Evolutionary conservation across 2,329 filamentous ascomycete genomes (phyloP), one percentile per base, ranked within the genome.

Genomic region (Trichophyton schoenleinii): DNA sequence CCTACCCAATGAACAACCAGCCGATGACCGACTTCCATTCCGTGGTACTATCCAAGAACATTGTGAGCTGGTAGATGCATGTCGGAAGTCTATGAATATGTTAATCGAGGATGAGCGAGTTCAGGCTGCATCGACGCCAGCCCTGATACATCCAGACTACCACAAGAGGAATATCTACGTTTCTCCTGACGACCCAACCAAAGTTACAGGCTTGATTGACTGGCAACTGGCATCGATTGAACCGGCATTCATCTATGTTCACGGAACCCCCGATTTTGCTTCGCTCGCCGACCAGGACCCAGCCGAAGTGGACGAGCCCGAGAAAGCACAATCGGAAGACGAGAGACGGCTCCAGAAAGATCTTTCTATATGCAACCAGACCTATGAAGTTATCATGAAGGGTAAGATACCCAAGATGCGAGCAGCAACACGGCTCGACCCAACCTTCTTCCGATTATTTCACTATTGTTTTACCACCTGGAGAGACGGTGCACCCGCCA

Each of bases 141-240:
- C 61, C 48, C 52, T 72, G 3, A 55, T 70, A 28, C 70, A 73
- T 58, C 60, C 70, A 3, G 71, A 73, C 57, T 67, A 71, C 9
- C 63, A 74, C 60, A 71, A 67, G 58, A 61, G 71, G 31, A 74
- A 74, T 52, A 71, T 74, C 3, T 72, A 66, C 42, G 67, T 74
- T 28, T 71, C 70, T 2, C 49, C 63, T 3, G 63, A 69, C 8
- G 70, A 73, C 7, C 69, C 67, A 46, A 69, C 69, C 0, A 6
- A 64, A 2, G 66, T 73, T 22, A 71, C 71, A 2, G 65, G 66
- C 9, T 34, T 74, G 0, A 70, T 74, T 57, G 71, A 74, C 57
- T 74, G 69, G 72, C 69, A 74, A 61, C 66, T 67, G 53, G 60
- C 71, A 22, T 68, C 66, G 41, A 13, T 76, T 70, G 66, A 66